Base-by-base conservation (phyloP, 805 yeast species). In the Isabelozyma heimii region DNA sequence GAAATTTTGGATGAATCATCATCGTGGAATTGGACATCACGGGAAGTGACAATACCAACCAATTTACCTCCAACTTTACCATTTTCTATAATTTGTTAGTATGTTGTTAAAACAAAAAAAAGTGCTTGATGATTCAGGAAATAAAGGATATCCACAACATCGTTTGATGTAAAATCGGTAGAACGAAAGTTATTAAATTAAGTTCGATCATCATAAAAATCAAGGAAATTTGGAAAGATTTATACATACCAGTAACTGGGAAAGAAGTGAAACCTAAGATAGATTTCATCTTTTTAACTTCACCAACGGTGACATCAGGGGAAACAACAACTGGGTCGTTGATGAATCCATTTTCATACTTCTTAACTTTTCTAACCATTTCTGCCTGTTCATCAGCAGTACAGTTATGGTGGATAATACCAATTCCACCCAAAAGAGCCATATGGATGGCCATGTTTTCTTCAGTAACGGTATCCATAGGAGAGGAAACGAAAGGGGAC, bases 381-480 rank as follows among this genome's bases (percentile, higher is more conserved):
- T 84, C 97, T 51, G 99, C 99, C 77, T 94, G 99, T 70, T 91
- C 98, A 48, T 92, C 98, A 51, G 96, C 81, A 50, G 96, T 70
- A 77, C 97, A 91, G 81, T 94, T 94, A 80, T 94, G 97, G 74
- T 94, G 99, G 62, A 94, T 85, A 66, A 94, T 89, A 83, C 99
- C 99, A 70, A 94, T 90, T 75, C 99, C 99, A 71, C 99, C 99
- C 62, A 91, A 82, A 58, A 94, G 82, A 59, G 99, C 97, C 97
- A 94, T 91, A 76, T 91, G 85, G 61, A 94, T 92, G 57, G 99
- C 99, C 99, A 94, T 94, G 52, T 85, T 89, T 54, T 91, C 76
- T 80, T 94, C 99, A 50, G 99, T 94, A 58, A 94, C 99, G 44
- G 99, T 94, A 76, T 94, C 99, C 99, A 94, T 94, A 60, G 99